A percentile compares a stretch with the other conserved stretches of the same genome.
phyloP scores from a whole-genome alignment of 768 basidiomycete genomes.

The Pisolithus sp. region DNA sequence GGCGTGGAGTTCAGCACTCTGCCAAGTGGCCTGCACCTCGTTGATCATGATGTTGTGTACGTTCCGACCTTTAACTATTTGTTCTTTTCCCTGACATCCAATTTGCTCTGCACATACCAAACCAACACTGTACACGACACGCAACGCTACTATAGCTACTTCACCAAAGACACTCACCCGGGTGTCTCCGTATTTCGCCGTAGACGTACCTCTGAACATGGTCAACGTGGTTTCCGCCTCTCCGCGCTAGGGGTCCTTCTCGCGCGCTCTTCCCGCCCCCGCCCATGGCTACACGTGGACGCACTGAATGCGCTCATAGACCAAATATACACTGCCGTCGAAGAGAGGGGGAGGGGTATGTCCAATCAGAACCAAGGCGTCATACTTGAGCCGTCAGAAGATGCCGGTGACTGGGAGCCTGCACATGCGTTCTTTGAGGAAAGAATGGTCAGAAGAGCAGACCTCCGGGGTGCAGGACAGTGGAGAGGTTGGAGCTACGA shows the following conservation, averaged over 20 bases:
- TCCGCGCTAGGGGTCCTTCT: slow-evolving; percentile 73
- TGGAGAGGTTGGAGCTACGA: slow-evolving; percentile 71
- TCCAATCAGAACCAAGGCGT: neutral
- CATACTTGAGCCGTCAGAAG: slow-evolving; percentile 42
- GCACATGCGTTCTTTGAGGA: slow-evolving; percentile 61
- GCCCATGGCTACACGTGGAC: slow-evolving; percentile 71
- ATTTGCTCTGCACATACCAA: slow-evolving; percentile 5
- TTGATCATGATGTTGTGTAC: slow-evolving; percentile 76
- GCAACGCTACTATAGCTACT: slow-evolving; percentile 43
- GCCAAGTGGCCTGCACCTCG: slow-evolving; percentile 75
- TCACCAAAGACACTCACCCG: slow-evolving; percentile 59
- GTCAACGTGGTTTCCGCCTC: slow-evolving; percentile 75
- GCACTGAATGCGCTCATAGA: slow-evolving; percentile 56
- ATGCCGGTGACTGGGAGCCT: slow-evolving; percentile 49
- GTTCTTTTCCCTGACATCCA: no score
- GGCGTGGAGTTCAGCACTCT: slow-evolving; percentile 76
- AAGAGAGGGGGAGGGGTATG: slow-evolving; percentile 31
- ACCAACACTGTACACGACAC: neutral
- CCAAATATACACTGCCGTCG: slow-evolving; percentile 46
- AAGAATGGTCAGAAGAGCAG: slow-evolving; percentile 43
- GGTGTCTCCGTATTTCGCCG: slow-evolving; percentile 74
- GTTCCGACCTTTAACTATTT: slow-evolving; percentile 18
- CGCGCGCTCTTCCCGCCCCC: slow-evolving; percentile 53
- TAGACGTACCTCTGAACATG: slow-evolving; percentile 58
- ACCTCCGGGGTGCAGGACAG: slow-evolving; percentile 49